These are phyloP conservation scores for Helicocarpus griseus DNA, from an alignment of 2,329 filamentous ascomycete genomes.

Conservation along the genomic window DNA sequence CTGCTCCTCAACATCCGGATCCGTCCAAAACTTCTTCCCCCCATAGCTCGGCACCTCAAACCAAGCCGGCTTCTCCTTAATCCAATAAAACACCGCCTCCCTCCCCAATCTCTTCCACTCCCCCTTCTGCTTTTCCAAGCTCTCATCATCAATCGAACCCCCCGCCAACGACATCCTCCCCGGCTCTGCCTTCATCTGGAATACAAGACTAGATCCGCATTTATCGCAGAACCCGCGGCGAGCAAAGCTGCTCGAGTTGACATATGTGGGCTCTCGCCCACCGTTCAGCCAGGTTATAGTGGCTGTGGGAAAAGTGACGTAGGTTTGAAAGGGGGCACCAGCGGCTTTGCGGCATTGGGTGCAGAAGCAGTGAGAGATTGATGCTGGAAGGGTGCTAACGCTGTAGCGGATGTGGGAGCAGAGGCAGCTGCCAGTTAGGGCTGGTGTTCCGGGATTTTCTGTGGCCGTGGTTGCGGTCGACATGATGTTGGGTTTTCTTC, in stretches of 20 bases:
- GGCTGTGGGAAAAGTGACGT: slow-evolving; percentile 26
- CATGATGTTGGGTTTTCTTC: not conserved
- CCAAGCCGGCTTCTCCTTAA: slow-evolving; percentile 33
- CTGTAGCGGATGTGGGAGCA: slow-evolving; percentile 37
- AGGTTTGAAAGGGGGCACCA: slow-evolving; percentile 38
- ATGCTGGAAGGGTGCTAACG: slow-evolving; percentile 24
- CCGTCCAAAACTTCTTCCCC: slow-evolving; percentile 18
- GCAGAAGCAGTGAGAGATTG: slow-evolving; percentile 39
- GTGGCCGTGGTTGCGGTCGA: not conserved
- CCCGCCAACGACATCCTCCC: slow-evolving; percentile 27
- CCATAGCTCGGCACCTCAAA: slow-evolving; percentile 30
- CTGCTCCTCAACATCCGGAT: slow-evolving; percentile 13
- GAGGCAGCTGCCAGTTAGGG: slow-evolving; percentile 34
- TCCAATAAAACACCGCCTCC: slow-evolving; percentile 34
- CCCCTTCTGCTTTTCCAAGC: slow-evolving; percentile 6
- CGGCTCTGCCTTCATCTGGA: slow-evolving; percentile 29
- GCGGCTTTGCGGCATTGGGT: slow-evolving; percentile 40
- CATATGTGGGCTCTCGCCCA: slow-evolving; percentile 18
- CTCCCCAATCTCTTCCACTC: not conserved
- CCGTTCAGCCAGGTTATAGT: slow-evolving; percentile 29
- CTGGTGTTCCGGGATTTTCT: not conserved
- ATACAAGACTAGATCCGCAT: slow-evolving; percentile 39
- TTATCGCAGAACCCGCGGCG: slow-evolving; percentile 36
- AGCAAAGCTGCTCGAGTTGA: slow-evolving; percentile 32
- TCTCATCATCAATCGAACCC: slow-evolving; percentile 32